Evolutionary conservation across 169 alveolate genomes (phyloP).

Genomic region (Eimeria sp.): DNA sequence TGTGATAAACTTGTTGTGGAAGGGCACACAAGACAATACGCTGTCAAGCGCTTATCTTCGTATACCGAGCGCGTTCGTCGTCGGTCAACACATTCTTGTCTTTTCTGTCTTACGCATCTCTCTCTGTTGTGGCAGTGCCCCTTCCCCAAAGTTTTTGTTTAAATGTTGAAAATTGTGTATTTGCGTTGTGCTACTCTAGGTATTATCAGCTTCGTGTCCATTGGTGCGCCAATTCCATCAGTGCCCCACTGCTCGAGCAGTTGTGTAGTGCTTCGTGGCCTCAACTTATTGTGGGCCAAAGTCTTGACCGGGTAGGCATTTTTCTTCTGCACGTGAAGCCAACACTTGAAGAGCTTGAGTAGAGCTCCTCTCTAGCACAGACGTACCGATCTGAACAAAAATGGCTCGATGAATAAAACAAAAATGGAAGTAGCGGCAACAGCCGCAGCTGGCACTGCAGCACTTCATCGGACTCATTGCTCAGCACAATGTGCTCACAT

Average conservation of each 20-base stretch:
- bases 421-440: neutral
- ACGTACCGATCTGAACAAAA: neutral
- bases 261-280: conserved; percentile 66
- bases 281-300: conserved; percentile 13
- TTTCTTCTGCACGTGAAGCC: neutral
- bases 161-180: neutral
- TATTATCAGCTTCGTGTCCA: conserved; percentile 58
- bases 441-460: neutral
- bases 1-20: neutral
- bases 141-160: neutral
- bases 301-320: conserved; percentile 38
- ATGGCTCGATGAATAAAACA: neutral
- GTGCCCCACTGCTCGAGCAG: conserved; percentile 43
- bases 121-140: neutral
- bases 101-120: neutral
- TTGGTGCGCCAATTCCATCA: conserved; percentile 52
- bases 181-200: neutral
- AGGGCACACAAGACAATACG: neutral
- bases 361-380: neutral
- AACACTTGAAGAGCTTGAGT: neutral
- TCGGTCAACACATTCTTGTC: too few species aligned
- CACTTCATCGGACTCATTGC: neutral
- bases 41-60: neutral
- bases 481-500: neutral
- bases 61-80: neutral